A percentile compares a stretch with the other conserved stretches of the same genome.
Conservation (phyloP, 2,329 filamentous ascomycete genomes). For the Phialophora chinensis region DNA sequence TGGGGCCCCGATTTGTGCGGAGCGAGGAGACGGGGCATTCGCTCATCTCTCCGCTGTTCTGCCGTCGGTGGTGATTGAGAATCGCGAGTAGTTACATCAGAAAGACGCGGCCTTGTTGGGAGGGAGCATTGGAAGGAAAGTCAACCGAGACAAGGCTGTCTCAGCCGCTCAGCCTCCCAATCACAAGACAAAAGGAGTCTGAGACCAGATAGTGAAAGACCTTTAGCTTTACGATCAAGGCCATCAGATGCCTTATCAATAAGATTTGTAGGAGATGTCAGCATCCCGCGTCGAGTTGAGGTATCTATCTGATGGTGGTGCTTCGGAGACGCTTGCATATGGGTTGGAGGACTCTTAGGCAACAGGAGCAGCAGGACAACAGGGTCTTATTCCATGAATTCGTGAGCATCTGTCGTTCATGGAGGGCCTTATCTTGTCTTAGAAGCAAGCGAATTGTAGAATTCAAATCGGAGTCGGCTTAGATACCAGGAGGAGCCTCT, state of each 20-base stretch:
- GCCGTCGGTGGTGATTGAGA: background rate
- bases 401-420: background rate
- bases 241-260: too few relatives aligned
- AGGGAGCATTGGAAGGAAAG: background rate
- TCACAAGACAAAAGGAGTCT: too few relatives aligned
- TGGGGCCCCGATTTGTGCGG: constrained; percentile 48
- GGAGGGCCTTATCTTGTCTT: too few relatives aligned
- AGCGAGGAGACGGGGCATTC: constrained; percentile 48
- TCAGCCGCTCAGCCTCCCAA: background rate
- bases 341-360: background rate
- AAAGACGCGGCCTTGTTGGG: background rate
- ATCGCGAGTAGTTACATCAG: background rate
- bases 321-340: background rate
- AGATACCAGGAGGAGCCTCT: background rate
- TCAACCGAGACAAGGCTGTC: background rate
- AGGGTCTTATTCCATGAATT: background rate
- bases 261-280: too few relatives aligned
- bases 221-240: too few relatives aligned
- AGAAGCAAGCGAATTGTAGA: background rate
- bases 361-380: background rate
- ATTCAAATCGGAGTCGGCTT: background rate
- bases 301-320: too few relatives aligned
- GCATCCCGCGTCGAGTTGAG: too few relatives aligned
- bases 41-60: constrained; percentile 30
- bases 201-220: too few relatives aligned